Evolutionary conservation across 495 filamentous ascomycete genomes (phyloP).

Genomic region (Xylaria scruposa): DNA sequence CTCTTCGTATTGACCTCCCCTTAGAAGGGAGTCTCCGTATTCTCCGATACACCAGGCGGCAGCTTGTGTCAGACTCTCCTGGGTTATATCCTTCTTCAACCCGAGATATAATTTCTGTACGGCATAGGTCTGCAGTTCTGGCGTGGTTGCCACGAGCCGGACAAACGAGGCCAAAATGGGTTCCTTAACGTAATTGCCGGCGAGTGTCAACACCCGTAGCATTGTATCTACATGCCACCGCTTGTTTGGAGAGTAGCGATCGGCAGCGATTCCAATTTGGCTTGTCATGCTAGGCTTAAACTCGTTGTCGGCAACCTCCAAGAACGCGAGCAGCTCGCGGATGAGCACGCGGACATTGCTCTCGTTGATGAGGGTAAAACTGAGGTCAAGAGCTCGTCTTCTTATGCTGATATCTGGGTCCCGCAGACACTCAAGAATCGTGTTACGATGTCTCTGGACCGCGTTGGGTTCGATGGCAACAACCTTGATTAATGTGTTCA

Average conservation of each 20-base stretch:
- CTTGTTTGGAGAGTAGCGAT: slow-evolving; percentile 94
- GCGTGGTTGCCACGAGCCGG: slow-evolving; percentile 90
- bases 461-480: slow-evolving; percentile 98
- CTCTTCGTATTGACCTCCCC: slow-evolving; percentile 92
- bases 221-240: slow-evolving; percentile 99
- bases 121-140: slow-evolving; percentile 94
- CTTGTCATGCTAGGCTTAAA: slow-evolving; percentile 98
- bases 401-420: slow-evolving; percentile 99
- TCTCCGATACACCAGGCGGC: slow-evolving; percentile 99
- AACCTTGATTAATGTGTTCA: slow-evolving; percentile 98
- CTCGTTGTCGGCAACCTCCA: slow-evolving; percentile 96
- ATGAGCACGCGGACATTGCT: slow-evolving; percentile 92
- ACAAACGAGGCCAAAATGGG: slow-evolving; percentile 97
- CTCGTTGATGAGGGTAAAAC: slow-evolving; percentile 98
- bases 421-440: slow-evolving; percentile 92
- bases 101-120: slow-evolving; percentile 91
- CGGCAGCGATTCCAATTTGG: slow-evolving; percentile 96
- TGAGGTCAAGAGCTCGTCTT: slow-evolving; percentile 90
- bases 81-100: slow-evolving; percentile 94
- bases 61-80: slow-evolving; percentile 91
- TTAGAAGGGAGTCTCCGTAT: slow-evolving; percentile 87
- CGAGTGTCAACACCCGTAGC: slow-evolving; percentile 90
- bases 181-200: slow-evolving; percentile 96
- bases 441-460: slow-evolving; percentile 95
- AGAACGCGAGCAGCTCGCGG: slow-evolving; percentile 87